These are phyloP conservation scores for Lipomyces yamanashiensis DNA, from an alignment of 805 yeast species.

Conservation along the genomic window DNA sequence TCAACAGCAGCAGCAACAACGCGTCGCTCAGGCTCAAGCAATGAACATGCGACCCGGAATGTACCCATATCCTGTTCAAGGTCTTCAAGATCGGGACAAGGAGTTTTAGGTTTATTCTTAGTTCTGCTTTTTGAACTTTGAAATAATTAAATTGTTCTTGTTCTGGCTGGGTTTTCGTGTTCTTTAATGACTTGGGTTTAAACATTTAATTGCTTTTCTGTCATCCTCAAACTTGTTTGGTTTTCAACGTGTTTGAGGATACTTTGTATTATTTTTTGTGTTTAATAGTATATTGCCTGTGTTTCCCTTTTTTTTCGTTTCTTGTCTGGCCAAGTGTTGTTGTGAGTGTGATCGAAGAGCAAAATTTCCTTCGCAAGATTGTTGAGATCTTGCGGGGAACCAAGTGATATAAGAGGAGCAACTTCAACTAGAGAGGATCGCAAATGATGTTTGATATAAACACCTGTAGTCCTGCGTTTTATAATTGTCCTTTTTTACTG, in stretches of 20 bases:
- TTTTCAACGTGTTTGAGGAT: neutral
- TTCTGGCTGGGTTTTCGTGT: neutral
- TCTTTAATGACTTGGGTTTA: neutral
- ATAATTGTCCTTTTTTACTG: neutral
- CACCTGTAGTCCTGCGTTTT: too few species aligned
- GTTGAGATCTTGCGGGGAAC: neutral
- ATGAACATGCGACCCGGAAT: constrained; percentile 32
- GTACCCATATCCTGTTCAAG: constrained; percentile 34
- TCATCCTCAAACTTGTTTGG: neutral
- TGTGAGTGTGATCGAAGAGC: neutral
- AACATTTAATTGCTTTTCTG: neutral
- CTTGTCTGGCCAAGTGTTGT: neutral
- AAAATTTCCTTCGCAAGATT: neutral
- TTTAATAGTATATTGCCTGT: neutral
- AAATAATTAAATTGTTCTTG: neutral
- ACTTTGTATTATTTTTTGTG: neutral
- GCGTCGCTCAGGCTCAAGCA: constrained; percentile 23
- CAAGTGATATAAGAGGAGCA: neutral
- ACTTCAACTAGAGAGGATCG: too few species aligned
- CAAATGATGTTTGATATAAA: too few species aligned
- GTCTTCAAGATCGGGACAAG: constrained; percentile 33
- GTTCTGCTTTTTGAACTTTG: neutral
- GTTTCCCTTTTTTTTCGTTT: neutral
- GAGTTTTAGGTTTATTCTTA: constrained; percentile 18
- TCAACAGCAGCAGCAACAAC: constrained; percentile 26